These are phyloP conservation scores for Chlorella sp. DNA, from an alignment of 139 green algal species.

Conservation along the genomic window DNA sequence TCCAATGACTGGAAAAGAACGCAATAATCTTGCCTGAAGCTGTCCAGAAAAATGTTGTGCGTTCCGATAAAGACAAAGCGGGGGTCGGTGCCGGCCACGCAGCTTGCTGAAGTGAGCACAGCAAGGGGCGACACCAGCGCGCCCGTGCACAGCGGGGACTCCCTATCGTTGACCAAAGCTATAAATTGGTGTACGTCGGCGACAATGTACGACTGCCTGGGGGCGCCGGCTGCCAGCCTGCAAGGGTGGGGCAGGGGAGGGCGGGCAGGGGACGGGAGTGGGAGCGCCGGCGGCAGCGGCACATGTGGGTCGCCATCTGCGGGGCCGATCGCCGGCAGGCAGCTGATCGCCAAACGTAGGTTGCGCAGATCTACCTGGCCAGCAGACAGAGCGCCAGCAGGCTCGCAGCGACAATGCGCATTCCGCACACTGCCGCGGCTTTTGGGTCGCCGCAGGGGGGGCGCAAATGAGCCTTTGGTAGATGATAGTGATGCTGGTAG, in stretches of 20 bases:
- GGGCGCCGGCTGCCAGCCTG: not conserved
- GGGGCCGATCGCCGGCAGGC: not conserved
- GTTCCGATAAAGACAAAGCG: not conserved
- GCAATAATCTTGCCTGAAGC: not conserved
- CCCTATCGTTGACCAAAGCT: not conserved
- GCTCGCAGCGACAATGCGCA: too few species aligned
- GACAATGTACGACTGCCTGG: not conserved
- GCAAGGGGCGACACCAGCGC: not conserved
- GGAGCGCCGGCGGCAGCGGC: not conserved
- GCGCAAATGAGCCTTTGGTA: too few species aligned
- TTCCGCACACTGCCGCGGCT: too few species aligned
- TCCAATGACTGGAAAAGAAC: not conserved
- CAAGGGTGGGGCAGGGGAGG: not conserved
- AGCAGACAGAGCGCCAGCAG: too few species aligned
- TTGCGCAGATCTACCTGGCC: too few species aligned
- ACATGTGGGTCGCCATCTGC: not conserved
- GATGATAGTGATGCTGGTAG: too few species aligned
- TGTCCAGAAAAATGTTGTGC: slow-evolving; percentile 6
- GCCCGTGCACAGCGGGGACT: not conserved
- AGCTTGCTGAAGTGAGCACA: slow-evolving; percentile 6
- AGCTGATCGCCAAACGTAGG: too few species aligned
- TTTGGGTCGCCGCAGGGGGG: too few species aligned
- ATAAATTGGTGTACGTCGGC: not conserved
- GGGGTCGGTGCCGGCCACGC: not conserved
- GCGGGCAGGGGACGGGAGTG: too few species aligned